phyloP scores from a whole-genome alignment of 225 moss, liverwort and hornwort species.

The Pseudoscleropodium purum region DNA sequence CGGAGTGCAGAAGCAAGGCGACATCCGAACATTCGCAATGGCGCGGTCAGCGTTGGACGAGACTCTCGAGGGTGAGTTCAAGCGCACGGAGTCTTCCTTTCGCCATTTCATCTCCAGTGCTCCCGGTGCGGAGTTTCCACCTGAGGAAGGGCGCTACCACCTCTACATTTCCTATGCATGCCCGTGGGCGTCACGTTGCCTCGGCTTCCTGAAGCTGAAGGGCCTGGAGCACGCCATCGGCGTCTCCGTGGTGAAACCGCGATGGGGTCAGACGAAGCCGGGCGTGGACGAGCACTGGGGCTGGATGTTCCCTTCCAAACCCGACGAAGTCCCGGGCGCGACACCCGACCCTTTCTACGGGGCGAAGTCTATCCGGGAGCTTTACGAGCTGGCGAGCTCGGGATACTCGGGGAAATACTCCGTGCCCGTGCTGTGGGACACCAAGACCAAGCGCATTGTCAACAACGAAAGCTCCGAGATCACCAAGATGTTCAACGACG shows the following conservation, averaged over 20 bases:
- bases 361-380: conserved; percentile 32
- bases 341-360: conserved; percentile 12
- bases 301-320: conserved; percentile 32
- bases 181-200: conserved; percentile 46
- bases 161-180: conserved; percentile 39
- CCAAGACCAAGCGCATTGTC: conserved; percentile 43
- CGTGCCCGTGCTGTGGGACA: conserved; percentile 50
- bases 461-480: conserved; percentile 67
- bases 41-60: conserved; percentile 25
- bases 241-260: conserved; percentile 28
- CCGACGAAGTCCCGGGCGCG: conserved; percentile 26
- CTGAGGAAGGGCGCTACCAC: conserved; percentile 29
- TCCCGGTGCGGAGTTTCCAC: conserved; percentile 23
- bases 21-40: background rate
- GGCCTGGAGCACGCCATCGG: conserved; percentile 38
- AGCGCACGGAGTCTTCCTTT: conserved; percentile 36
- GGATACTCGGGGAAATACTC: conserved; percentile 40
- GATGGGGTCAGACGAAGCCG: conserved; percentile 43
- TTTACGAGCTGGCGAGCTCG: conserved; percentile 39
- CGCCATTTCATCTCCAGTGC: conserved; percentile 24
- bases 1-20: background rate
- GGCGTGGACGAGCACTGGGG: conserved; percentile 37
- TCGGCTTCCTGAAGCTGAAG: conserved; percentile 29
- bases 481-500: conserved; percentile 50
- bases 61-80: conserved; percentile 28